These are phyloP conservation scores for Clonostachys sp. DNA, from an alignment of 2,329 filamentous ascomycete genomes.

Conservation along the genomic window DNA sequence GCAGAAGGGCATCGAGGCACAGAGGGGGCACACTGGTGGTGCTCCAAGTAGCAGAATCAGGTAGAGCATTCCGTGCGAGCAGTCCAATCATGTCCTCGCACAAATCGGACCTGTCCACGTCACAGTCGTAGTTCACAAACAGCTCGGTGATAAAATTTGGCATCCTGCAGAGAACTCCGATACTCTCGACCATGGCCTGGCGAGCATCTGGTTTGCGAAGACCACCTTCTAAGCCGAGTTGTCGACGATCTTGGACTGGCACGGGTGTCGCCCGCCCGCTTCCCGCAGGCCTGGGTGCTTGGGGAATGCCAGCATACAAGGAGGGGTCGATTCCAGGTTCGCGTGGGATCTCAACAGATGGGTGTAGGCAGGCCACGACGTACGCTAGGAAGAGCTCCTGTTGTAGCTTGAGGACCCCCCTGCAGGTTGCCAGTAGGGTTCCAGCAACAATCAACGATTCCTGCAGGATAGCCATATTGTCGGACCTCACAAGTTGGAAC, in stretches of 20 bases:
- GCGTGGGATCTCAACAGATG: conserved; percentile 86
- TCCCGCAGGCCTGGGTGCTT: conserved; percentile 83
- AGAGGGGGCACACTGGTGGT: conserved; percentile 96
- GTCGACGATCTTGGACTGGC: conserved; percentile 86
- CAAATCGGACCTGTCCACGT: conserved; percentile 83
- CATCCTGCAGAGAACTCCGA: conserved; percentile 87
- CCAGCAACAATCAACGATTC: conserved; percentile 90
- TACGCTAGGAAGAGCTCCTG: conserved; percentile 96
- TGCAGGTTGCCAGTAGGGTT: conserved; percentile 85
- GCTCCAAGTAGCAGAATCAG: conserved; percentile 97
- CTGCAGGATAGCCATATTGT: conserved; percentile 92
- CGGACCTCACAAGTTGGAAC: conserved; percentile 92
- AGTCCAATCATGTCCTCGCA: conserved; percentile 95
- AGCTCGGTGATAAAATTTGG: conserved; percentile 92
- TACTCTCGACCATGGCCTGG: conserved; percentile 97
- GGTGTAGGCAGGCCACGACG: conserved; percentile 87
- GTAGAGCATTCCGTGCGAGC: conserved; percentile 88
- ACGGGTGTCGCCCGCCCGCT: conserved; percentile 89
- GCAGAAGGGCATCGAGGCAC: conserved; percentile 85
- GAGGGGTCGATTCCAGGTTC: conserved; percentile 87
- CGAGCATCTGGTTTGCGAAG: conserved; percentile 89
- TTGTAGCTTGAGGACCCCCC: conserved; percentile 86
- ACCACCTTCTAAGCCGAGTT: conserved; percentile 87
- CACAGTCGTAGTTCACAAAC: conserved; percentile 97
- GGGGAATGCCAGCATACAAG: conserved; percentile 88